Evolutionary conservation across 495 filamentous ascomycete species (phyloP), one percentile per base, ranked within the genome.

Genomic region (Podospora fimiseda): DNA sequence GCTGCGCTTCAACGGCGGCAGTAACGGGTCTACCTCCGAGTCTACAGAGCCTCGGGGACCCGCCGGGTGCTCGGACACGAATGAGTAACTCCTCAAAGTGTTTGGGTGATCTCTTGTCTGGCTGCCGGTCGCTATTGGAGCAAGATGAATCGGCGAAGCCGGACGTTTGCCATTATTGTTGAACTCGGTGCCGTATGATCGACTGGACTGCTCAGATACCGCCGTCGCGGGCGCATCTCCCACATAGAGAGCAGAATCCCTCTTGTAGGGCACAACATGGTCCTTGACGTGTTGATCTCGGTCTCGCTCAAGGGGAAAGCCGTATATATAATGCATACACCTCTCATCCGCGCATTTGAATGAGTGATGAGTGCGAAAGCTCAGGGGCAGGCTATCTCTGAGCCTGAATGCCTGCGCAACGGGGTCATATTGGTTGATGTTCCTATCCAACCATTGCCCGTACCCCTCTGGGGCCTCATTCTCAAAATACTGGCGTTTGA

Each of bases 261-360:
- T 61, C 54, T 75, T 76, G 18, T 59, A 55, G 21, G 63, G 58
- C 15, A 61, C 49, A 24, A 63, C 62, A 60, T 77, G 74, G 48
- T 73, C 69, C 45, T 67, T 70, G 16, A 69, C 58, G 50, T 77
- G 74, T 42, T 71, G 67, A 53, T 75, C 73, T 43, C 73, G 70
- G 40, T 76, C 73, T 43, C 73, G 68, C 15, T 61, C 64, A 40
- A 69, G 68, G 23, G 65, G 61, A 47, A 74, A 77, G 33, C 74
- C 74, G 52, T 76, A 77, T 21, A 77, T 73, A 62, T 75, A 76
- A 57, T 76, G 71, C 59, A 74, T 60, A 58, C 74, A 77, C 38
- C 68, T 67, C 44, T 76, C 74, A 53, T 77, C 65, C 68, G 67
- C 71, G 59, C 74, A 77, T 57, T 76, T 76, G 62, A 73, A 71